Evolutionary conservation across 371 early-diverging fungal species (phyloP).

Genomic region (Rhizomucor pusillus): DNA sequence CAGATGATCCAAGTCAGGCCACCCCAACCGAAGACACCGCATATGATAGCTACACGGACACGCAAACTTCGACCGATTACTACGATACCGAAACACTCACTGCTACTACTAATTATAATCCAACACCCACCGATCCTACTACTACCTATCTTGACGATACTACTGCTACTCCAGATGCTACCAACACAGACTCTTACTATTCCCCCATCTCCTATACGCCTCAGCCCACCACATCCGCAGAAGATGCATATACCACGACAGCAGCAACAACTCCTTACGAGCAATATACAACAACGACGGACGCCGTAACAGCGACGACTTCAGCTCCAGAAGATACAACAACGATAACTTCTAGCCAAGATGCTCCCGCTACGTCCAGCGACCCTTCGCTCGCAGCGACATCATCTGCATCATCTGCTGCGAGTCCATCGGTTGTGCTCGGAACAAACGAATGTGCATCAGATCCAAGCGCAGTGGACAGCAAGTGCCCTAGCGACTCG

Average conservation of each 20-base stretch:
- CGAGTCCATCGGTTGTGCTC: slow-evolving; percentile 26
- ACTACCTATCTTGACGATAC: too few relatives aligned
- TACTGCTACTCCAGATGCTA: too few relatives aligned
- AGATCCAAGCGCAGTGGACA: slow-evolving; percentile 23
- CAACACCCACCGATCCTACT: too few relatives aligned
- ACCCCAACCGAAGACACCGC: too few relatives aligned
- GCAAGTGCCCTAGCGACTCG: slow-evolving; percentile 18
- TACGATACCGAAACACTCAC: not conserved
- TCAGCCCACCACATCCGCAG: not conserved
- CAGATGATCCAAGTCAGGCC: too few relatives aligned
- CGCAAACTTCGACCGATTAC: too few relatives aligned
- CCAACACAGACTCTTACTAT: too few relatives aligned
- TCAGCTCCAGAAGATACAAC: slow-evolving; percentile 3
- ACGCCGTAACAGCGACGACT: not conserved
- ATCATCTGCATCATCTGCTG: slow-evolving; percentile 20
- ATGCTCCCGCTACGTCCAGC: slow-evolving; percentile 4
- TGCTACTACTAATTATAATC: not conserved
- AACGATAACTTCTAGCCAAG: not conserved
- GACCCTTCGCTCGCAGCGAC: slow-evolving; percentile 18
- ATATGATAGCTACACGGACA: too few relatives aligned
- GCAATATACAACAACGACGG: not conserved
- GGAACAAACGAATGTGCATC: slow-evolving; percentile 23
- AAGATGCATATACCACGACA: not conserved
- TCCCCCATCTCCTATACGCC: too few relatives aligned
- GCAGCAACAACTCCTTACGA: not conserved